These are phyloP conservation scores for Thermothelomyces thermophilus DNA, from an alignment of 2,329 filamentous ascomycete species.

Conservation along the genomic window DNA sequence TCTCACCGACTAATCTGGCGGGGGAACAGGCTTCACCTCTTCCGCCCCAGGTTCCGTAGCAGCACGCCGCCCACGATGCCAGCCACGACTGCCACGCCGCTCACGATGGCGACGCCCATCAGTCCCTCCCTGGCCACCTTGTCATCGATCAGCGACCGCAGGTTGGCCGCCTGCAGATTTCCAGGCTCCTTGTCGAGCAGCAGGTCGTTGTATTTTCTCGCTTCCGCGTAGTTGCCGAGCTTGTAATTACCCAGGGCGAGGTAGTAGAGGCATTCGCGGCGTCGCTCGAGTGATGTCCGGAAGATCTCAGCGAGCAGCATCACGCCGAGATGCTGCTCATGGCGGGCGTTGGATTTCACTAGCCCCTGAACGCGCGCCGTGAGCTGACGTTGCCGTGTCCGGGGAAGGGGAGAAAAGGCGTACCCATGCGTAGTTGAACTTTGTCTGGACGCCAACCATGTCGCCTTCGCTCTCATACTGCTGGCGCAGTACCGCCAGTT, in stretches of 20 bases:
- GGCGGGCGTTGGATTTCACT: conserved; percentile 80
- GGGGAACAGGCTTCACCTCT: conserved; percentile 35
- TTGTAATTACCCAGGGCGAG: conserved; percentile 97
- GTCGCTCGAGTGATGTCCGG: conserved; percentile 82
- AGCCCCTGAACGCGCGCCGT: conserved; percentile 58
- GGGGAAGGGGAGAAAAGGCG: conserved; percentile 21
- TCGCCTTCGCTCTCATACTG: conserved; percentile 98
- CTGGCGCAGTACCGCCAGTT: conserved; percentile 83
- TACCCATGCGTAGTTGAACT: conserved; percentile 99
- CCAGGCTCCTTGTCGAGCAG: conserved; percentile 84
- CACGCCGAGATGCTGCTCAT: conserved; percentile 90
- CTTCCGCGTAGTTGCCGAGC: conserved; percentile 94
- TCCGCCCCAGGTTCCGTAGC: conserved; percentile 66
- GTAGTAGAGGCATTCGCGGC: conserved; percentile 97
- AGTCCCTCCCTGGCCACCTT: conserved; percentile 92
- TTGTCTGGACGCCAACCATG: conserved; percentile 94
- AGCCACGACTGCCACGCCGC: conserved; percentile 84
- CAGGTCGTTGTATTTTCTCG: conserved; percentile 87
- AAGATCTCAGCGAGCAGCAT: conserved; percentile 95
- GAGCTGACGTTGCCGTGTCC: not conserved
- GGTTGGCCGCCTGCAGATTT: conserved; percentile 83
- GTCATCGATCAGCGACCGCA: conserved; percentile 86
- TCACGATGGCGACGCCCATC: conserved; percentile 90
- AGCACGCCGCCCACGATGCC: conserved; percentile 88
- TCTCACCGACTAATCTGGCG: not conserved